Evolutionary conservation across 768 basidiomycete genomes (phyloP), one percentile per base, ranked within the genome.

Genomic region (Russula foetens): DNA sequence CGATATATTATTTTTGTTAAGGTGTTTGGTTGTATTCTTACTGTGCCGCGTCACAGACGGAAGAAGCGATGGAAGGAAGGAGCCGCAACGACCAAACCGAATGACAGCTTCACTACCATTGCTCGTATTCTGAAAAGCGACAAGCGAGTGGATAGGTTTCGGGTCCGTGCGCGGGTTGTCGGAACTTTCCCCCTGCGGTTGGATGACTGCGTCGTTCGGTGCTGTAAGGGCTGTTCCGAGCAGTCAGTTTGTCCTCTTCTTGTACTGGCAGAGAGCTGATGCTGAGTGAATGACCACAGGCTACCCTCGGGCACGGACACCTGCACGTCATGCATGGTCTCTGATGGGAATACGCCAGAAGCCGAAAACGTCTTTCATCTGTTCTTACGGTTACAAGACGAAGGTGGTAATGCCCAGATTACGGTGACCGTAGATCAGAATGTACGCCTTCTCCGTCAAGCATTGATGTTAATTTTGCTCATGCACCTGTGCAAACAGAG

Each of bases 321-420:
- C 4, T 66, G 65, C 24, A 29, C 17, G 28, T 2, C 9, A 12
- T 66, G 65, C 35, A 54, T n/a, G 11, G 43, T n/a, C 17, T 8
- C 33, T n/a, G 41, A 55, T 28, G 53, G 53, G 12, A 33, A 41
- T 2, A 19, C 29, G 7, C 43, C 45, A 5, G 53, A 35, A 23
- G 52, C 44, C 35, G 63, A 64, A 43, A 49, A 47, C 28, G 7
- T 38, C 7, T 66, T 52, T 48, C 55, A 58, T 29, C 44, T 66
- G 28, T 62, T 66, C 33, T 23, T 66, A 2, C 59, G 55, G 19
- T 46, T 66, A 12, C 53, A 66, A 53, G 65, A 66, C 14, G 65
- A 66, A 14, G 41, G 46, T 11, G 47, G 39, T 8, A 23, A 43
- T 2, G 56, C 52, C 7, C 58, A 60, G 53, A 43, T 66, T 14